Conservation (phyloP, 2,329 filamentous ascomycete species). For the Fusarium praegraminearum region DNA sequence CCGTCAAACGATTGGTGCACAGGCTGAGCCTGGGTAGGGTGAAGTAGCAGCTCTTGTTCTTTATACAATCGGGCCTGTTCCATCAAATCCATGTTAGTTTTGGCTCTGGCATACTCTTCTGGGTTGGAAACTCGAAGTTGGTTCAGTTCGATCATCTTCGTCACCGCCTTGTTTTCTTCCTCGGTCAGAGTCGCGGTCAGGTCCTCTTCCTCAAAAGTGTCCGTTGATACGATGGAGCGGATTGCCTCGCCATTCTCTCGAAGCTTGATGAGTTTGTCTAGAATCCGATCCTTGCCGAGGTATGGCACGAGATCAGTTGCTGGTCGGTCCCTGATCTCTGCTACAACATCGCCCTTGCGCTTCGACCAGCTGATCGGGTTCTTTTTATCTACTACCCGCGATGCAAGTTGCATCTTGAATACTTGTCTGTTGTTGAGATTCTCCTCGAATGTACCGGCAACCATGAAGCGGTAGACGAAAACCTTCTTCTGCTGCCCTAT, state of each 20-base stretch:
- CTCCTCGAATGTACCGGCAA: slow-evolving; percentile 84
- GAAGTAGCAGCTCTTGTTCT: slow-evolving; percentile 9
- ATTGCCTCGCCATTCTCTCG: slow-evolving; percentile 57
- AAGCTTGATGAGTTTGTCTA: slow-evolving; percentile 62
- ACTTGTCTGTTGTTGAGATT: slow-evolving; percentile 78
- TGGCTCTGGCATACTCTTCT: slow-evolving; percentile 47
- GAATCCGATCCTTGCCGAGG: slow-evolving; percentile 71
- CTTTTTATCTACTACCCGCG: slow-evolving; percentile 85
- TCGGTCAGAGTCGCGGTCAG: slow-evolving; percentile 65
- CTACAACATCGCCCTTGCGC: slow-evolving; percentile 68
- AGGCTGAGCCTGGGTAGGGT: not conserved
- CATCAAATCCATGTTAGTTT: slow-evolving; percentile 13
- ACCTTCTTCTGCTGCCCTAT: slow-evolving; percentile 85
- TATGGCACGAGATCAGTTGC: slow-evolving; percentile 66
- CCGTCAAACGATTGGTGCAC: slow-evolving; percentile 29
- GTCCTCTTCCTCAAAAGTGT: slow-evolving; percentile 79
- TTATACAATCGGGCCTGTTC: slow-evolving; percentile 17
- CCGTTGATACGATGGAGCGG: slow-evolving; percentile 71
- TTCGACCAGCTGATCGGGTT: slow-evolving; percentile 76
- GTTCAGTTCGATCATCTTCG: slow-evolving; percentile 53
- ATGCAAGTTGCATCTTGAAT: slow-evolving; percentile 85
- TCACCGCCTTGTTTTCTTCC: slow-evolving; percentile 70
- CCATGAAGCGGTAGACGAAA: slow-evolving; percentile 84
- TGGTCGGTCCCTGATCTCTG: slow-evolving; percentile 64
- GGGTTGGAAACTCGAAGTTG: slow-evolving; percentile 52